Evolutionary conservation across 352 stramenopile species (phyloP).

Genomic region (Globisporangium middletonii): DNA sequence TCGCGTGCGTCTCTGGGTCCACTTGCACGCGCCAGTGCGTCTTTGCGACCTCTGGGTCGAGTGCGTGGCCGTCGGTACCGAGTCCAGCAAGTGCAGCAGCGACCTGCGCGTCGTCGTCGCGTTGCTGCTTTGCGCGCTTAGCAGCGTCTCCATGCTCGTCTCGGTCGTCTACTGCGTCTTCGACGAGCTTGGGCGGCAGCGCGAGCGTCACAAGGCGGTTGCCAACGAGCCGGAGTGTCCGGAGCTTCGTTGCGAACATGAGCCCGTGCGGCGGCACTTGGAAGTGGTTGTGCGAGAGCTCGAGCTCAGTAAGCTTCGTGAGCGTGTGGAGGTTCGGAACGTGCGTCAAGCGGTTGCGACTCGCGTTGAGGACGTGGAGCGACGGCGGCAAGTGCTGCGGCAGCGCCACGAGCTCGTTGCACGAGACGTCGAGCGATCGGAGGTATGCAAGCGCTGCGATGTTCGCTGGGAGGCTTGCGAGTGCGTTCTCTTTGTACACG

Average conservation of each 20-base stretch:
- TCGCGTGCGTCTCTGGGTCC: constrained; percentile 37
- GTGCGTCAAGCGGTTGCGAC: constrained; percentile 47
- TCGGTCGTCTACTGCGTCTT: neutral
- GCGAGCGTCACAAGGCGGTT: constrained; percentile 68
- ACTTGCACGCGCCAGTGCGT: constrained; percentile 50
- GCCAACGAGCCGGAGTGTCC: constrained; percentile 30
- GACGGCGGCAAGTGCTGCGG: constrained; percentile 31
- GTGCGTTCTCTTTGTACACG: constrained; percentile 61
- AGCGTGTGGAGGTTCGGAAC: constrained; percentile 46
- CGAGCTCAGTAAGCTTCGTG: constrained; percentile 34
- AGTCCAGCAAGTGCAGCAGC: too few relatives aligned
- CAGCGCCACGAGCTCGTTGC: constrained; percentile 50
- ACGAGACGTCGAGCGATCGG: constrained; percentile 36
- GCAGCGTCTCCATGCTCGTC: neutral
- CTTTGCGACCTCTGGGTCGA: constrained; percentile 23
- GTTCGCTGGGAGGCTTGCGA: constrained; percentile 27
- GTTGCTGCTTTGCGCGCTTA: constrained; percentile 11
- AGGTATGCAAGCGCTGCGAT: constrained; percentile 31
- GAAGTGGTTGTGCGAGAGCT: constrained; percentile 64
- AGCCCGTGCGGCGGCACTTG: constrained; percentile 48
- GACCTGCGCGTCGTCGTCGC: constrained; percentile 6
- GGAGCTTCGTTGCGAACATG: constrained; percentile 31
- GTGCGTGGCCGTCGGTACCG: neutral
- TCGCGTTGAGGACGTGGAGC: constrained; percentile 27
- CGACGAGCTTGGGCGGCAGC: constrained; percentile 28